Base-by-base conservation (phyloP, 139 green algal species). In the Limnomonas spitsbergensis region DNA sequence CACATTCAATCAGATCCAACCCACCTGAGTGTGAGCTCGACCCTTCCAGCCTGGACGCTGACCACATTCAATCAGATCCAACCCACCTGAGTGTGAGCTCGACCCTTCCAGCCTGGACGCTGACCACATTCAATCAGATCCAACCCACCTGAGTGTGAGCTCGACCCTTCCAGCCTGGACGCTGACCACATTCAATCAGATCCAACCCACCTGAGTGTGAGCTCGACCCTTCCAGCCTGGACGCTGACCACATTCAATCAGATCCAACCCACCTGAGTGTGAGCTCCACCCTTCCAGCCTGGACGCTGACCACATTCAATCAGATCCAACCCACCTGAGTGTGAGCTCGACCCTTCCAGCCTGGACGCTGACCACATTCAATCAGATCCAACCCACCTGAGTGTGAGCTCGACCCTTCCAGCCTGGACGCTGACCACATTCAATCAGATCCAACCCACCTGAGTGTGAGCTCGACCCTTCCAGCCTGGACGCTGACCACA, bases 331-430 rank as follows among this genome's bases (percentile, higher is more conserved):
- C 20, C 68, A 72, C 75, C 78, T 83, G 42, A 96, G 81, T 3
- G 83, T 91, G 75, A 96, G 67, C 77, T 94, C 90, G 37, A 96
- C 66, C 31, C 89, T 40, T 20, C 72, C 61, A 37, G 53, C 40
- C 34, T 37, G 14, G 47, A 61, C 47, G 14, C 47, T 20, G n/a
- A n/a, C 20, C 14, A 61, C 14, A 14, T 20, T 61, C 47, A 61
- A 14, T 61, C 47, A 29, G 14, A 61, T 61, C 47, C 20, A 14
- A 61, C 47, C 20, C 14, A 61, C 47, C 47, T 61, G 14, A 61
- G 47, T 20, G 47, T 29, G 47, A 61, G 47, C 20, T 61, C 47
- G 14, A 61, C 14, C 20, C 47, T 14, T 14, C 47, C 47, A 61
- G 14, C 47, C 47, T 61, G 14, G 47, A 61, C 47, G 14, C 47